Evolutionary conservation across 768 basidiomycete species (phyloP).

Genomic region (Lyophyllum semitale): DNA sequence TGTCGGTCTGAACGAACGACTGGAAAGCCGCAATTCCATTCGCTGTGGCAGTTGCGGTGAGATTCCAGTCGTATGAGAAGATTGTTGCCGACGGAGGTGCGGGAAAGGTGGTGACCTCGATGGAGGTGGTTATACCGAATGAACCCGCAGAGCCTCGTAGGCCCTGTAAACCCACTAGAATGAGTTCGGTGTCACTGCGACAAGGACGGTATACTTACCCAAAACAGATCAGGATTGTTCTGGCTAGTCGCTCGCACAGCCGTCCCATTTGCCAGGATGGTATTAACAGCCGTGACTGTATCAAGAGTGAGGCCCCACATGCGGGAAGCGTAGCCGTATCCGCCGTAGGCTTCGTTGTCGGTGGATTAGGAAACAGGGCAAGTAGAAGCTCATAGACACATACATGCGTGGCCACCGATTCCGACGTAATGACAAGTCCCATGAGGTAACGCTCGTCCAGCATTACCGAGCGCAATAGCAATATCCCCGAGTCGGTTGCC

Average conservation of each 20-base stretch:
- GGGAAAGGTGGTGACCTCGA: conserved; percentile 19
- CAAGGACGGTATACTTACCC: conserved; percentile 10
- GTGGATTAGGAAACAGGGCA: background rate
- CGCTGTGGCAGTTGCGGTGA: conserved; percentile 30
- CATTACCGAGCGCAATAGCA: conserved; percentile 36
- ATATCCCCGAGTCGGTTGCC: conserved; percentile 53
- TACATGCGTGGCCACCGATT: conserved; percentile 51
- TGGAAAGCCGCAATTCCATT: conserved; percentile 36
- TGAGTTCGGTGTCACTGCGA: too few relatives aligned
- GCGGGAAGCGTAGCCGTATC: conserved; percentile 50
- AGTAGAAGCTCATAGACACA: background rate
- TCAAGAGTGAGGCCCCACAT: conserved; percentile 40
- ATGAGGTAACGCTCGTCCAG: conserved; percentile 49
- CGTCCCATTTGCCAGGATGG: conserved; percentile 48
- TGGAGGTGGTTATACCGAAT: conserved; percentile 22
- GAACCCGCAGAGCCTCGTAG: conserved; percentile 23
- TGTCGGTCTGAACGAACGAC: conserved; percentile 30
- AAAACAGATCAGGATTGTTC: conserved; percentile 47
- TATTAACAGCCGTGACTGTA: conserved; percentile 37
- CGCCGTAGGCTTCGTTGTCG: conserved; percentile 38
- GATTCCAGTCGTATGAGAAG: conserved; percentile 38
- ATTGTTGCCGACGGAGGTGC: conserved; percentile 18
- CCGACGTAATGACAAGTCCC: conserved; percentile 55
- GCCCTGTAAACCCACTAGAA: too few relatives aligned
- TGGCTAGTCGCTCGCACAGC: conserved; percentile 38